phyloP scores from a whole-genome alignment of 2,329 filamentous ascomycete species.

The Aspergillus tamarii region DNA sequence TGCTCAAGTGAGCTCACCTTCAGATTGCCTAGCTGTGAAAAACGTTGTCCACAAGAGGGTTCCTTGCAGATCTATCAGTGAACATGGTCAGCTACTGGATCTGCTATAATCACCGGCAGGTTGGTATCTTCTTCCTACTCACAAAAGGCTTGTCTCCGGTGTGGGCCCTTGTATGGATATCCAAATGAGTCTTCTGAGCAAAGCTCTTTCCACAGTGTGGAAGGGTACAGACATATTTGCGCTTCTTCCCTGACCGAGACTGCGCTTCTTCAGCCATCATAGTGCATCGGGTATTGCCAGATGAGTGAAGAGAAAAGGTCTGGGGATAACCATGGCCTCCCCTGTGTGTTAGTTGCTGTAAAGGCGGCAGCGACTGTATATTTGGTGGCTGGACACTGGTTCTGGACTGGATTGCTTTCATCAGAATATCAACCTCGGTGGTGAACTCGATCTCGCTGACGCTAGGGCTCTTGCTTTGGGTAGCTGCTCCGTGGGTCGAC shows the following conservation, averaged over 20 bases:
- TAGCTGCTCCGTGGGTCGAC: slow-evolving; percentile 9
- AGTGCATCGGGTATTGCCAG: slow-evolving; percentile 23
- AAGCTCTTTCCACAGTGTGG: slow-evolving; percentile 80
- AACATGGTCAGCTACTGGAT: slow-evolving; percentile 8
- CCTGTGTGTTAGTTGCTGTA: slow-evolving; percentile 38
- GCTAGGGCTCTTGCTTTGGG: slow-evolving; percentile 48
- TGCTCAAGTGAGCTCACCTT: slow-evolving; percentile 60
- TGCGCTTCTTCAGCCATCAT: slow-evolving; percentile 39
- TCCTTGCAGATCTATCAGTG: slow-evolving; percentile 65
- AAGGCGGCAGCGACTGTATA: slow-evolving; percentile 38
- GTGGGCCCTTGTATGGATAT: slow-evolving; percentile 86
- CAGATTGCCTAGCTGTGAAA: slow-evolving; percentile 88
- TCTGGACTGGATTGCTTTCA: slow-evolving; percentile 83
- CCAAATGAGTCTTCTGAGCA: slow-evolving; percentile 87
- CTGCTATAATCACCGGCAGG: not conserved
- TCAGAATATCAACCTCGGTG: slow-evolving; percentile 84
- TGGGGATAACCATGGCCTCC: slow-evolving; percentile 24
- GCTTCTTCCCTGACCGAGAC: slow-evolving; percentile 45
- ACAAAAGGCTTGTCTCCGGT: slow-evolving; percentile 91
- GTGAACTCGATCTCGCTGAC: slow-evolving; percentile 64
- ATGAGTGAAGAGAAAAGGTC: slow-evolving; percentile 28
- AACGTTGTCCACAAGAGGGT: slow-evolving; percentile 73
- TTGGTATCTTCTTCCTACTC: slow-evolving; percentile 45
- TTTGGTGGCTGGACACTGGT: slow-evolving; percentile 33
- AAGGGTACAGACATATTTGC: slow-evolving; percentile 75